Evolutionary conservation across 305 asterid genomes (phyloP), one percentile per base, ranked within the genome.

Genomic region (Petunia hybrid): DNA sequence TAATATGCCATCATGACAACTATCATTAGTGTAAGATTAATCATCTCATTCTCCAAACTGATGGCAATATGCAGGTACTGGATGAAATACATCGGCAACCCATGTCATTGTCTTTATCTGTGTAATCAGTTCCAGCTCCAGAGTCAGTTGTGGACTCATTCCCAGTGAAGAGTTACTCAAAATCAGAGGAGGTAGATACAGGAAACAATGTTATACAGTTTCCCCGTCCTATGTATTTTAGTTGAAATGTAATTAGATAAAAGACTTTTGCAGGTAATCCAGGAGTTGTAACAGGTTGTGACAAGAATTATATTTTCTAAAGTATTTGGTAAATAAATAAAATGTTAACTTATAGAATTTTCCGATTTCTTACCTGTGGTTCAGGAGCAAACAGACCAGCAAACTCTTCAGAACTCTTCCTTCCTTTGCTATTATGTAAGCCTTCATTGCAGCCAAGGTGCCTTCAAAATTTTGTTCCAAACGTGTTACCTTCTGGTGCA

Each of bases 61-160:
- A 57, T n/a, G 8, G 53, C 36, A 73, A 38, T 71, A 61, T 85
- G 67, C 91, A 95, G 99, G 97, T 95, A 55, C 90, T 93, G 83
- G 99, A 95, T 88, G 98, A 93, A 90, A 91, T 93, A 80, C 99
- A 95, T 84, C 91, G 91, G 64, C 98, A 93, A 84, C 98, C 98
- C 9, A 84, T 90, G 92, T 84, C 98, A 1, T 85, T 86, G 85
- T 88, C 99, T 87, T 83, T 89, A 87, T 90, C 97, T 41, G 81
- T 86, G 88, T 88, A 87, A 84, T 89, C 98, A 82, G 90, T 86
- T 84, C 98, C 99, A 22, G 99, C 99, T 83, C 95, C 94, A 39
- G 97, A 93, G 82, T 88, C 97, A 35, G 89, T 93, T 84, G 99
- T 95, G 39, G 91, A 95, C 86, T 91, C 97, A 79, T 93, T 93